Evolutionary conservation across 768 basidiomycete species (phyloP), one percentile per base, ranked within the genome.

Genomic region (Russula foetens): DNA sequence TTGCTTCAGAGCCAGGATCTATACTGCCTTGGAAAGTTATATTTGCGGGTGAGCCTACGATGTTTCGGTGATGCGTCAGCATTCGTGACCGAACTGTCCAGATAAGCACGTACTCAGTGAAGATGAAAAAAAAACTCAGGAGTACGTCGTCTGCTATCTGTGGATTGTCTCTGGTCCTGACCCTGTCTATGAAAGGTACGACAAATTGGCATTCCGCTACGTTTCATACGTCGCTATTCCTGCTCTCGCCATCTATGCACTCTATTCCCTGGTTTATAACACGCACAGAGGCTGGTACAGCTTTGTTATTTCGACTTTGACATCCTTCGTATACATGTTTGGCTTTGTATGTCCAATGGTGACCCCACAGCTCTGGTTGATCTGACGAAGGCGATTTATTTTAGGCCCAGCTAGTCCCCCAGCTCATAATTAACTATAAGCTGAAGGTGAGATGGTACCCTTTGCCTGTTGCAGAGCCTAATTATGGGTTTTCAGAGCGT

Each of bases 91-190:
- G 26, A 19, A 51, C 44, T 29, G 53, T 52, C 53, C 59, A 79
- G 97, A 98, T 77, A 98, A 98, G 73, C 94, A 98, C 69, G 86
- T 94, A 53, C 79, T 98, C n/a, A 90, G 80, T 64, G 95, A 97
- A 69, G 95, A 98, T 69, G 97, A 99, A 76, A 94, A 90, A 79
- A 95, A 89, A 75, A 98, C 96, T 11, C 94, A 98, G 72, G 93
- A 98, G 86, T 97, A 76, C 71, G 84, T 73, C n/a, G 38, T 26
- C 24, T 53, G 59, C 38, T 33, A 50, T 41, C 58, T 24, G 24
- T 49, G 33, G 56, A 23, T 31, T 31, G 33, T 55, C 23, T 31
- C 41, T 12, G 44, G 7, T 15, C 19, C 31, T 67, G 47, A 67
- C 43, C 31, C 26, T 46, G 24, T 21, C 21, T 12, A 38, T 39